phyloP scores from a whole-genome alignment of 2,329 filamentous ascomycete species.

The Raffaelea ambrosiae region DNA sequence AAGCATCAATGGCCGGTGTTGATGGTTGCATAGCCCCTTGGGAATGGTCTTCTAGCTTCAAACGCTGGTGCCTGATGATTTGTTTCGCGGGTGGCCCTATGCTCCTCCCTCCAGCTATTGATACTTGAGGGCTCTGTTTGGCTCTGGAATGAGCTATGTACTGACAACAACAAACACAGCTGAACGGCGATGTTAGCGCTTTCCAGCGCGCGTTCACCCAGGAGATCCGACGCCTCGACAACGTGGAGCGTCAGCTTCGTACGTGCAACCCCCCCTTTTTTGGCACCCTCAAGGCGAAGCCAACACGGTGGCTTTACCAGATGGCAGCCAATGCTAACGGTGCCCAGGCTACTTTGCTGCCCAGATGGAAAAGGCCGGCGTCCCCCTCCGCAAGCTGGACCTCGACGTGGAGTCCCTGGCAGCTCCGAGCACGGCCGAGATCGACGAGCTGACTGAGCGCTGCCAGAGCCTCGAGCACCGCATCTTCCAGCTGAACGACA shows the following conservation, averaged over 20 bases:
- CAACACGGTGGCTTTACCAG: too few relatives aligned
- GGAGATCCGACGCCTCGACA: slow-evolving; percentile 93
- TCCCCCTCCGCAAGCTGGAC: slow-evolving; percentile 80
- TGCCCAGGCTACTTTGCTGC: slow-evolving; percentile 85
- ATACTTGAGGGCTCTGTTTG: too few relatives aligned
- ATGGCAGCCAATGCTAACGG: too few relatives aligned
- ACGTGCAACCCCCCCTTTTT: slow-evolving; percentile 32
- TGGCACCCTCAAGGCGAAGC: neutral
- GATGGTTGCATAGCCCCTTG: too few relatives aligned
- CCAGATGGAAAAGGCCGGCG: slow-evolving; percentile 90
- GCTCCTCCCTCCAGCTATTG: too few relatives aligned
- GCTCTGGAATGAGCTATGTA: slow-evolving; percentile 1
- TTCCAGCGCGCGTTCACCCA: slow-evolving; percentile 97
- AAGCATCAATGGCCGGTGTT: too few relatives aligned
- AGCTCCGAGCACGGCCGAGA: slow-evolving; percentile 84
- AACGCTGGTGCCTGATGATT: too few relatives aligned
- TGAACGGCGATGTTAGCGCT: slow-evolving; percentile 86
- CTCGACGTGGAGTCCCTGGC: slow-evolving; percentile 83
- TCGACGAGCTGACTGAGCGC: slow-evolving; percentile 89
- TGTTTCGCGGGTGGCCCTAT: too few relatives aligned
- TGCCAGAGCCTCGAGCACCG: slow-evolving; percentile 89
- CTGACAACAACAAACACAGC: slow-evolving; percentile 43
- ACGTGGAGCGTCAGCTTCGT: slow-evolving; percentile 96
- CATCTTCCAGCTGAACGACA: slow-evolving; percentile 87
- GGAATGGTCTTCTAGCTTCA: too few relatives aligned